Base-by-base conservation (phyloP, 768 basidiomycete genomes). In the Lentinula lateritia region DNA sequence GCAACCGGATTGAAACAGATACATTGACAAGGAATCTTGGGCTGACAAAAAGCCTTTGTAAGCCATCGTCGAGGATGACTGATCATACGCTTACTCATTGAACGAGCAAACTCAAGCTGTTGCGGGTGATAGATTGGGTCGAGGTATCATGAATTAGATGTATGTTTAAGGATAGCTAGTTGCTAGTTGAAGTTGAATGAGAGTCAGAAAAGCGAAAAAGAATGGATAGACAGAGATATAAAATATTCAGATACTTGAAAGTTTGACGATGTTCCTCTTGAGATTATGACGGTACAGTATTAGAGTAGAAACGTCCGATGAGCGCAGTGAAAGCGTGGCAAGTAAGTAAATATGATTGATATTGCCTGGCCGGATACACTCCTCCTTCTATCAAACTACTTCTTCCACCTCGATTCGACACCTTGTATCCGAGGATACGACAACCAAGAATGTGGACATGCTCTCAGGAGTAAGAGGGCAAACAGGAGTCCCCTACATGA, bases 401-500 rank as follows among this genome's bases (percentile, higher is more conserved):
- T n/a, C 16, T 35, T 34, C 18, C 32, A 2, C 34, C 52, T 36
- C 2, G 52, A 53, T n/a, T 20, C 13, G 16, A 38, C 53, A 38
- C 18, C 16, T 8, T 12, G 8, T 50, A 9, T 18, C 13, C 6
- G 10, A 15, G 9, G 52, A 38, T 28, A 12, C 7, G 50, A 9
- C 28, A 34, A 23, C 32, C 34, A 39, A 38, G 38, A 20, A 16
- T 28, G 28, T 10, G 35, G n/a, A 20, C 36, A 12, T 10, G 6
- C n/a, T 5, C 5, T 13, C 35, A 23, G 12, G 53, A 41, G 6
- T 4, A 10, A 20, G n/a, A 18, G 50, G 1, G 16, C n/a, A 41
- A 36, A 16, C 15, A 38, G 35, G 16, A 39, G n/a, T 32, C 35
- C 34, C 64, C 79, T 80, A 95, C 93, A 94, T 94, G 70, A 95